These are phyloP conservation scores for Rubia yunnanensis DNA, from an alignment of 257 asterid genomes.

Conservation along the genomic window DNA sequence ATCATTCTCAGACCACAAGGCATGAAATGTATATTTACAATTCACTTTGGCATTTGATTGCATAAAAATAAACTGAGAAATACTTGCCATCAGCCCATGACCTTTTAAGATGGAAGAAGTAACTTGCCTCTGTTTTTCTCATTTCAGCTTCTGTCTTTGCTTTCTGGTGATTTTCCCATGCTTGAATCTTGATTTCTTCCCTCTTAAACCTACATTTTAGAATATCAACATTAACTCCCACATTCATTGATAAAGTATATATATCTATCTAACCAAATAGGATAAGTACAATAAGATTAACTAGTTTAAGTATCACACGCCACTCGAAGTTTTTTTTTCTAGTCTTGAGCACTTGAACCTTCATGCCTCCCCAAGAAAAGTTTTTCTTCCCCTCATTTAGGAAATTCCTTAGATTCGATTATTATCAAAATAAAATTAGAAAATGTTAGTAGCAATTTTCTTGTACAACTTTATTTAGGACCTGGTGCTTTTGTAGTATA, in stretches of 20 bases:
- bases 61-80: neutral
- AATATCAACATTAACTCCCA: neutral
- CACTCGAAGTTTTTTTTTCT: neutral
- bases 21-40: neutral
- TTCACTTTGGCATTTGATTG: neutral
- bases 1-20: neutral
- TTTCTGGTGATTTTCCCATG: slow-evolving; percentile 94
- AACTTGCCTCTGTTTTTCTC: slow-evolving; percentile 79
- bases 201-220: slow-evolving; percentile 59
- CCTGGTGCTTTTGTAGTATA: neutral
- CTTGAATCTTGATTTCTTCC: slow-evolving; percentile 82
- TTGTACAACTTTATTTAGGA: neutral
- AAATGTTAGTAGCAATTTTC: neutral
- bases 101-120: neutral
- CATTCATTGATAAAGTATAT: neutral
- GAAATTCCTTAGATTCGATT: neutral
- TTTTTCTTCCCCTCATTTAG: too few species aligned
- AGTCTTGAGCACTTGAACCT: neutral
- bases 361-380: neutral
- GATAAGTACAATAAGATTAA: neutral
- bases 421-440: neutral
- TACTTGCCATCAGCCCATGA: neutral
- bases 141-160: slow-evolving; percentile 90
- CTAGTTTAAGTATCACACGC: neutral
- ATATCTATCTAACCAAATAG: neutral